phyloP scores from a whole-genome alignment of 2,329 filamentous ascomycete genomes.

The Arthrocladium fulminans region DNA sequence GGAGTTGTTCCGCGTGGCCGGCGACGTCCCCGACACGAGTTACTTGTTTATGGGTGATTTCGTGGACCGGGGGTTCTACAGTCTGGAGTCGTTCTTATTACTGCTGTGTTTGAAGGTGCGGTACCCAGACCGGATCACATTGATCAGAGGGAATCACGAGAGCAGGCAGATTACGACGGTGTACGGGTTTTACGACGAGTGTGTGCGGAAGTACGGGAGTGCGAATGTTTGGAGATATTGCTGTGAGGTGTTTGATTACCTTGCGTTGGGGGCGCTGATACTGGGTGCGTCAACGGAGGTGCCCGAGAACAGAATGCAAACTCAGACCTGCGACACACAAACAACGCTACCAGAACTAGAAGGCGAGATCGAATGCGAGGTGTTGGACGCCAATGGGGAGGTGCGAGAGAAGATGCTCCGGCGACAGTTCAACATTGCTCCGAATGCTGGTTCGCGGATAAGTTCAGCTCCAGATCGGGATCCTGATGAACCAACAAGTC shows the following conservation, averaged over 20 bases:
- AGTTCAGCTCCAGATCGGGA: constrained; percentile 21
- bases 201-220: constrained; percentile 87
- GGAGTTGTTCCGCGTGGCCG: constrained; percentile 90
- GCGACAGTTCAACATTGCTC: constrained; percentile 22
- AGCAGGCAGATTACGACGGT: constrained; percentile 95
- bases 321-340: constrained; percentile 29
- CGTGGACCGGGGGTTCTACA: constrained; percentile 96
- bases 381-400: constrained; percentile 73
- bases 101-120: constrained; percentile 93
- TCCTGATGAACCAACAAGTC: constrained; percentile 2
- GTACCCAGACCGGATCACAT: constrained; percentile 92
- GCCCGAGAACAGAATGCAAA: constrained; percentile 50
- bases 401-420: constrained; percentile 53
- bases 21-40: constrained; percentile 89
- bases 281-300: constrained; percentile 68
- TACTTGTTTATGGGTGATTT: constrained; percentile 99
- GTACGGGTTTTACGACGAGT: constrained; percentile 98
- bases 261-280: constrained; percentile 80
- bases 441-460: constrained; percentile 19
- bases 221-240: constrained; percentile 97
- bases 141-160: constrained; percentile 70
- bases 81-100: constrained; percentile 89
- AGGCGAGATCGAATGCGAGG: constrained; percentile 82
- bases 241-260: constrained; percentile 96
- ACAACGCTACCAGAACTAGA: constrained; percentile 48